Evolutionary conservation across 139 green algal genomes (phyloP), one percentile per base, ranked within the genome.

Genomic region (Marvania coccoides): DNA sequence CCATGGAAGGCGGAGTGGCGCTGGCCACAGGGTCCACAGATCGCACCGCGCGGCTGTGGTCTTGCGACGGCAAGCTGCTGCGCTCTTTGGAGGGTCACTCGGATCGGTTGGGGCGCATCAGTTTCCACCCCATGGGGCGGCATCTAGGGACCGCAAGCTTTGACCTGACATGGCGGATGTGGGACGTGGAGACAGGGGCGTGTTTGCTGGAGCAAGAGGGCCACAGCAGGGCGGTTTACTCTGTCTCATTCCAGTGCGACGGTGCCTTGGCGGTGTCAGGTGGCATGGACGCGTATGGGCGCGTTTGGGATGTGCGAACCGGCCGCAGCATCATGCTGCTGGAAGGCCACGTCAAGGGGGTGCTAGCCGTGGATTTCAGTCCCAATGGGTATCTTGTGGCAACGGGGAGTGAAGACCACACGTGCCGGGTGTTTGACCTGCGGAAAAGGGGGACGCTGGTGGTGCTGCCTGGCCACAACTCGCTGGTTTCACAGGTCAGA

Each of bases 161-260:
- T 69, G 94, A 99, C 75, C 67, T 67, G 38, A 99, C 92, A 0
- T 99, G 94, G 94, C 83, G 94, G 13, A 59, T 99, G 61, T 99
- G 94, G 94, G 89, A 98, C 69, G 48, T 90, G 6, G 82, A 91
- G 54, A 94, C 82, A 3, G 87, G 87, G 3, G 26, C 56, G 5
- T 87, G 88, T 64, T 64, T 99, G 48, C 70, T 96, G 58, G 90
- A 98, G 78, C 94, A 99, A 80, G 94, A 99, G 74, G 94, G 94
- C 6, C 94, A 99, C 86, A 88, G 73, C 58, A 65, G 93, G 19
- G 53, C 78, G 9, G 93, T 98, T 40, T 99, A 99, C 68, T 61
- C 78, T 1, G 72, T 99, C 35, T 85, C 83, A 0, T 98, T 98
- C 74, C 64, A 77, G 38, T 68, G 61, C 2, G 91, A 98, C 36